Conservation (phyloP, 2,329 filamentous ascomycete species). For the Hymenoscyphus scutula region DNA sequence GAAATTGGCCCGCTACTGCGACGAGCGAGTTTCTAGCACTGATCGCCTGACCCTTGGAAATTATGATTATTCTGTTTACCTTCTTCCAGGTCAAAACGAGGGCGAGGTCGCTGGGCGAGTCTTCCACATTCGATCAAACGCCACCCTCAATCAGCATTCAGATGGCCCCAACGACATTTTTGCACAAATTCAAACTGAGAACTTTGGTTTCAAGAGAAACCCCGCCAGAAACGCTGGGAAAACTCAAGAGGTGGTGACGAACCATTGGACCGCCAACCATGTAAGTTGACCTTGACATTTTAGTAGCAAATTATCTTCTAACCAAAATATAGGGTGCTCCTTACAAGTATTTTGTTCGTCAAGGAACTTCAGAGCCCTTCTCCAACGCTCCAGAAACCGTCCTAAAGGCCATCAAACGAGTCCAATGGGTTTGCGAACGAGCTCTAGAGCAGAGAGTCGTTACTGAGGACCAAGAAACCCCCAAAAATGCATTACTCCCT, state of each 20-base stretch:
- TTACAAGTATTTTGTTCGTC: slow-evolving; percentile 63
- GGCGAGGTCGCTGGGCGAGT: slow-evolving; percentile 52
- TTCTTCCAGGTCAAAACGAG: slow-evolving; percentile 44
- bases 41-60: slow-evolving; percentile 18
- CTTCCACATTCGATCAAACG: slow-evolving; percentile 49
- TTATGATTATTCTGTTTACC: slow-evolving; percentile 41
- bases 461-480: slow-evolving; percentile 21
- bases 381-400: slow-evolving; percentile 47
- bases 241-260: slow-evolving; percentile 45
- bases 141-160: slow-evolving; percentile 46
- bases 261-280: slow-evolving; percentile 54
- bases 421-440: slow-evolving; percentile 53
- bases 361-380: slow-evolving; percentile 48
- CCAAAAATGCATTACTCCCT: slow-evolving; percentile 28
- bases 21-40: not conserved
- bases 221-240: slow-evolving; percentile 40
- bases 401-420: slow-evolving; percentile 47
- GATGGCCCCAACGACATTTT: slow-evolving; percentile 64
- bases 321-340: slow-evolving; percentile 50
- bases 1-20: not conserved
- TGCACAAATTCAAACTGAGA: slow-evolving; percentile 42
- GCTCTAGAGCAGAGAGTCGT: slow-evolving; percentile 36
- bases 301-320: slow-evolving; percentile 7
- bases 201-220: slow-evolving; percentile 48
- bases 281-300: slow-evolving; percentile 35